phyloP scores from a whole-genome alignment of 2,329 filamentous ascomycete species.

The Albifimbria verrucaria region DNA sequence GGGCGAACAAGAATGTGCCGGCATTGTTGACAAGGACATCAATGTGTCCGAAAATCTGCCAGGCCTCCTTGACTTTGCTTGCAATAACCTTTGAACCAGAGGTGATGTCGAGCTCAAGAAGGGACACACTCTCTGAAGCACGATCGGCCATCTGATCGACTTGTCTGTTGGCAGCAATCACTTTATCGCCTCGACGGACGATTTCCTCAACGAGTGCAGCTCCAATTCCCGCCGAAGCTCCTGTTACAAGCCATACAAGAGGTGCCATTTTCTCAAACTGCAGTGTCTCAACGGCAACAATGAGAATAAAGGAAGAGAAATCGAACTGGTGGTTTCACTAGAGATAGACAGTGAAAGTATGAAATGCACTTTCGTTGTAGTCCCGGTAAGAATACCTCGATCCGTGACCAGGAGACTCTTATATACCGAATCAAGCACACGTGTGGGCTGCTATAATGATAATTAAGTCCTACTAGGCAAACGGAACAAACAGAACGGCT shows the following conservation, averaged over 20 bases:
- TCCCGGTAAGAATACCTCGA: too few relatives aligned
- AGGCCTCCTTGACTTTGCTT: neutral
- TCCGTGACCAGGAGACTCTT: too few relatives aligned
- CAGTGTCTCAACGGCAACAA: too few relatives aligned
- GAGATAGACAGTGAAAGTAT: too few relatives aligned
- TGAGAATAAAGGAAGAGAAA: too few relatives aligned
- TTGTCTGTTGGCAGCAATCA: constrained; percentile 14
- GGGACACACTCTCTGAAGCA: neutral
- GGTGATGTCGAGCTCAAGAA: constrained; percentile 19
- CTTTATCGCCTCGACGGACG: constrained; percentile 18
- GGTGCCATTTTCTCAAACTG: constrained; percentile 10
- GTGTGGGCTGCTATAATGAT: too few relatives aligned
- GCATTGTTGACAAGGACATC: constrained; percentile 23
- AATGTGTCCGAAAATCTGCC: constrained; percentile 19
- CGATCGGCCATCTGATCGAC: neutral
- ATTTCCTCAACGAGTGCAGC: constrained; percentile 10
- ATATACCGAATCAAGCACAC: too few relatives aligned
- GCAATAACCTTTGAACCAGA: constrained; percentile 7
- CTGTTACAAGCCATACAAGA: constrained; percentile 21
- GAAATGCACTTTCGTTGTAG: too few relatives aligned
- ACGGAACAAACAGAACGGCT: too few relatives aligned
- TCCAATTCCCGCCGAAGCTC: constrained; percentile 19
- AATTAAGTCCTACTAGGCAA: too few relatives aligned
- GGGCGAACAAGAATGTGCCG: constrained; percentile 14
- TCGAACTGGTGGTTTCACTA: too few relatives aligned